Evolutionary conservation across 2,329 filamentous ascomycete genomes (phyloP).

Genomic region (Botrytis aclada): DNA sequence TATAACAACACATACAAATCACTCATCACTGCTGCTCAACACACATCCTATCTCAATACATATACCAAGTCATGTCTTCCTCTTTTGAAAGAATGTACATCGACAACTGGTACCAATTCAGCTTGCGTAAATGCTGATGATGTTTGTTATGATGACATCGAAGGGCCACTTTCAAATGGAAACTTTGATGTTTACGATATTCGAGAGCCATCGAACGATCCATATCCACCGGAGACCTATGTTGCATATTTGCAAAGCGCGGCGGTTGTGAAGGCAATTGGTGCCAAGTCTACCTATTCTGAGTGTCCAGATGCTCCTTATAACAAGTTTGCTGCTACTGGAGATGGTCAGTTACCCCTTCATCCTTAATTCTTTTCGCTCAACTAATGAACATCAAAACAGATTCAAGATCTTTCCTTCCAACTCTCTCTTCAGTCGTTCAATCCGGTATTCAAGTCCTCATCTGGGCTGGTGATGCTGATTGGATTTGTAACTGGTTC

Average conservation of each 20-base stretch:
- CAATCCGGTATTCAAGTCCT: conserved; percentile 48
- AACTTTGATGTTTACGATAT: conserved; percentile 23
- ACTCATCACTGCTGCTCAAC: conserved; percentile 40
- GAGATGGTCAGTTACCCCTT: conserved; percentile 38
- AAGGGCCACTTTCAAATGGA: conserved; percentile 16
- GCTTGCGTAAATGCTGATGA: conserved; percentile 69
- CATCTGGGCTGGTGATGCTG: conserved; percentile 53
- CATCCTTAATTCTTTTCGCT: conserved; percentile 15
- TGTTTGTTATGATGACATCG: conserved; percentile 37
- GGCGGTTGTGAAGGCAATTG: conserved; percentile 44
- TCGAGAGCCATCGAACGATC: conserved; percentile 23
- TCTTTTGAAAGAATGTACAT: conserved; percentile 40
- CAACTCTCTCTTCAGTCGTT: conserved; percentile 45
- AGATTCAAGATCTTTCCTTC: conserved; percentile 45
- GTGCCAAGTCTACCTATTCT: conserved; percentile 43
- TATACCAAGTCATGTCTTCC: conserved; percentile 42
- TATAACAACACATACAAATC: conserved; percentile 41
- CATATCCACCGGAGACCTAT: conserved; percentile 42
- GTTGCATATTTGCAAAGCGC: conserved; percentile 41
- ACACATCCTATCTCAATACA: conserved; percentile 36
- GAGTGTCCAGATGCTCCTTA: conserved; percentile 43
- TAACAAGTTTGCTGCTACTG: conserved; percentile 42
- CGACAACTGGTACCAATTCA: conserved; percentile 66
- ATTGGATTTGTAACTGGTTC: conserved; percentile 58
- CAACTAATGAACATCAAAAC: not conserved